A percentile compares a stretch with the other conserved stretches of the same genome.
Evolutionary conservation across 1,284 basidiomycete genomes (phyloP).

Genomic region (Leccinum griseonigrum): DNA sequence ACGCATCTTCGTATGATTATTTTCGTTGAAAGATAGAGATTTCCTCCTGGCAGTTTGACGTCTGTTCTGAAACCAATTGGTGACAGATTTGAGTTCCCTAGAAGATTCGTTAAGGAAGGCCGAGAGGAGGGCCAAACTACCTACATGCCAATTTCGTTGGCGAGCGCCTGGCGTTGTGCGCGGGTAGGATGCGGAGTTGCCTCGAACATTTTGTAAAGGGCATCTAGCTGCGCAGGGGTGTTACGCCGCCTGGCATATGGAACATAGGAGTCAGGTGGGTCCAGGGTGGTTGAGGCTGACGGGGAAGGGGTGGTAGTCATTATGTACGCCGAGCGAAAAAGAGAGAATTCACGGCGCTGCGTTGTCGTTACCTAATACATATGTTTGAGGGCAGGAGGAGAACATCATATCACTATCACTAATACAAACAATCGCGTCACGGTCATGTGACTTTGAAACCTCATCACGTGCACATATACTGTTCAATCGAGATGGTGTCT

Average conservation of each 20-base stretch:
- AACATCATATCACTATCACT: slow-evolving; percentile 10
- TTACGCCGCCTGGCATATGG: slow-evolving; percentile 36
- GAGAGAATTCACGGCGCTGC: neutral
- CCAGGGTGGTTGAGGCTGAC: neutral
- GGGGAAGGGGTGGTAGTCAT: slow-evolving; percentile 15
- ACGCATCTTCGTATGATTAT: slow-evolving; percentile 12
- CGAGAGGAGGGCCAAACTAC: slow-evolving; percentile 11
- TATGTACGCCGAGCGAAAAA: slow-evolving; percentile 7
- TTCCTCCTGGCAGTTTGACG: slow-evolving; percentile 30
- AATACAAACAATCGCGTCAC: slow-evolving; percentile 20
- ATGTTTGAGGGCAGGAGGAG: slow-evolving; percentile 6
- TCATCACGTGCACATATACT: slow-evolving; percentile 19
- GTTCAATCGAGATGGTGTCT: slow-evolving; percentile 51
- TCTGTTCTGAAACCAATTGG: slow-evolving; percentile 36
- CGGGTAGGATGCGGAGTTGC: slow-evolving; percentile 42
- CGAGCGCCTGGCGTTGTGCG: slow-evolving; percentile 42
- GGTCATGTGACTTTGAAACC: slow-evolving; percentile 26
- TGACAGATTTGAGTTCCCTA: slow-evolving; percentile 36
- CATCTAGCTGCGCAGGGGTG: slow-evolving; percentile 38
- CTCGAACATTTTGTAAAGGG: slow-evolving; percentile 40
- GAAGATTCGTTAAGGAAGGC: slow-evolving; percentile 5
- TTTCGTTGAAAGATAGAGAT: slow-evolving; percentile 22
- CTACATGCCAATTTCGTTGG: slow-evolving; percentile 43
- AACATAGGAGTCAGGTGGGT: slow-evolving; percentile 15
- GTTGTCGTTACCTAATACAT: slow-evolving; percentile 6